Percentiles rank a stretch among this genome's conserved stretches.
phyloP scores from a whole-genome alignment of 352 stramenopile species.

The Achlya hypogyna region DNA sequence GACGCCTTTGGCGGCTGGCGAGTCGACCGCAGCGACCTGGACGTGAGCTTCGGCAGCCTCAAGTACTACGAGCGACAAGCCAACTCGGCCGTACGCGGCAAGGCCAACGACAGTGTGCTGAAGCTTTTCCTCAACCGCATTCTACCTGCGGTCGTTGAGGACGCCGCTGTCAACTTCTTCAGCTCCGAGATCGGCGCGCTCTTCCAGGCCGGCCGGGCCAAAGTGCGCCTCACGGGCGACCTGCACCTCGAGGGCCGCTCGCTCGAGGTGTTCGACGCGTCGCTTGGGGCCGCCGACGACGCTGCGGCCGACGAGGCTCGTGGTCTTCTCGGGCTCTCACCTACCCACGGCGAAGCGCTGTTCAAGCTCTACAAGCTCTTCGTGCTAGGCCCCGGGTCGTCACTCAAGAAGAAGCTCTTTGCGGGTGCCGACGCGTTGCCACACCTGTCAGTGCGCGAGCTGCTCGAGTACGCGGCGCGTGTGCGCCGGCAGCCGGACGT shows the following conservation, averaged over 20 bases:
- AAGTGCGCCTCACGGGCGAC: slow-evolving; percentile 46
- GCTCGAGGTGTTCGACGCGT: slow-evolving; percentile 46
- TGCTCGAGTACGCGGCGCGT: slow-evolving; percentile 58
- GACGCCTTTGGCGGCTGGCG: slow-evolving; percentile 52
- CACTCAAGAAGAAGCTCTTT: slow-evolving; percentile 40
- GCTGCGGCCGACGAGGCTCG: slow-evolving; percentile 29
- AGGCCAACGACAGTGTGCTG: slow-evolving; percentile 67
- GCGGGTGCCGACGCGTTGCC: slow-evolving; percentile 33
- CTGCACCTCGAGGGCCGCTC: slow-evolving; percentile 51
- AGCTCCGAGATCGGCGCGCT: slow-evolving; percentile 53
- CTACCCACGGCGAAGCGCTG: slow-evolving; percentile 40
- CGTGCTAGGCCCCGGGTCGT: neutral
- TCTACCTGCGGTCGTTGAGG: slow-evolving; percentile 46
- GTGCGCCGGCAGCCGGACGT: slow-evolving; percentile 41
- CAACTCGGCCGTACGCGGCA: slow-evolving; percentile 44
- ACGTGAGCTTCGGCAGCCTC: slow-evolving; percentile 60
- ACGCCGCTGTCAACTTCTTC: slow-evolving; percentile 49
- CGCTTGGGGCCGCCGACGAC: slow-evolving; percentile 28
- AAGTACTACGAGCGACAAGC: slow-evolving; percentile 58
- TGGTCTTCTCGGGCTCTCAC: slow-evolving; percentile 36
- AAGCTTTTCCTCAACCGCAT: slow-evolving; percentile 74
- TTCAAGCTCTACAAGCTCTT: slow-evolving; percentile 44
- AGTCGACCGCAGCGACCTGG: slow-evolving; percentile 42
- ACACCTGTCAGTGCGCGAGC: slow-evolving; percentile 47
- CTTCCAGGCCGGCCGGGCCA: slow-evolving; percentile 41